Base-by-base conservation (phyloP, 2,329 filamentous ascomycete genomes). In the Fusarium sp. region DNA sequence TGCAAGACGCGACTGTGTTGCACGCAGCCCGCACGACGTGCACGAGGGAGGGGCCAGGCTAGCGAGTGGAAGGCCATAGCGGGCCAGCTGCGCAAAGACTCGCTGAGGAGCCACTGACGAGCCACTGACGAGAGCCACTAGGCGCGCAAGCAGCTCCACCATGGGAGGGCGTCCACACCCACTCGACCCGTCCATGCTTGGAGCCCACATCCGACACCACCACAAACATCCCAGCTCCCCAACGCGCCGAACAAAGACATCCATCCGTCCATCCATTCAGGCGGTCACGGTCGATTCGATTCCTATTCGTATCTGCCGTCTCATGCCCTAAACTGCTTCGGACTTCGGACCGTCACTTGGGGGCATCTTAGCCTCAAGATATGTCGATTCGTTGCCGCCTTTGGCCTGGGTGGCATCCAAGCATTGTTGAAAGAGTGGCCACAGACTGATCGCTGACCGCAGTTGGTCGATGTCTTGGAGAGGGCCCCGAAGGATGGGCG, bases 161-260 rank as follows among this genome's bases (percentile, higher is more conserved):
- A n/a, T 31, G 20, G 31, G 64, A 67, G 49, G 64, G 71, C 57
- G 44, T 72, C 51, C 66, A 74, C 72, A 75, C 72, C 72, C 72
- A 74, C 69, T 62, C 66, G 46, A 59, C 58, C 69, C 63, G 51
- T 31, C 51, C 51, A 56, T 67, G 59, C 57, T 62, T 53, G 46
- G 60, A 74, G 72, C 60, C 72, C 72, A 74, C 72, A 75, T 72
- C 62, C 69, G 69, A 70, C 71, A 74, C 72, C 72, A 74, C 72
- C 72, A 75, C 72, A 75, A 74, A 69, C 71, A 74, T 64, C 71
- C 71, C 71, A 74, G 71, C 62, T 73, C 60, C 64, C 58, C 71
- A 74, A 69, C 65, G 55, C 62, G 65, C 65, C 59, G 66, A 72
- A 69, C 67, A 69, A 62, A 74, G 72, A 67, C 66, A 70, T 72